Evolutionary conservation across 2,329 filamentous ascomycete species (phyloP), one percentile per base, ranked within the genome.

Genomic region (Paracoccidioides brasiliensis): DNA sequence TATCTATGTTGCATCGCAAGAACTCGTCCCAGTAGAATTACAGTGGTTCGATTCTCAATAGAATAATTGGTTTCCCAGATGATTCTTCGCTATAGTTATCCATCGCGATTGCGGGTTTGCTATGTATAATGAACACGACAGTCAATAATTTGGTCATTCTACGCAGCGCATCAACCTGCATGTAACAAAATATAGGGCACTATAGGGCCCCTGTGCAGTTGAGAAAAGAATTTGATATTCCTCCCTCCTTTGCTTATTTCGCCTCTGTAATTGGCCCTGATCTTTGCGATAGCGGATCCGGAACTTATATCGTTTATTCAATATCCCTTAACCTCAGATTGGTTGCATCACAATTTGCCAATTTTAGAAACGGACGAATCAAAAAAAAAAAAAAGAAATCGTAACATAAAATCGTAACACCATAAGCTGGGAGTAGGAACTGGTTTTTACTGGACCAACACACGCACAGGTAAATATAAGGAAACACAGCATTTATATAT

Each of bases 401-500:
- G 22, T 22, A 22, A 15, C 41, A 53, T 42, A 78, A 72, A 3
- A 71, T 76, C 0, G 77, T 12, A 77, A 61, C 0, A 72, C 62
- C 14, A 76, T 55, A 5, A 77, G 62, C 1, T 66, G 64, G 0
- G 67, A 64, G 59, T 73, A 76, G 33, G 67, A 68, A 14, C 64
- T 67, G 1, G 66, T 64, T 37, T 66, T 53, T 2, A 72, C 73
- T 0, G 76, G 63, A 1, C 71, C 74, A 38, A 75, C 67, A 54
- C 67, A 71, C 4, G 73, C 70, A 8, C 60, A 66, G 1, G 74
- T 48, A 52, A 68, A 74, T 0, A 76, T 64, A 10, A 70, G n/a
- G 35, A 76, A 71, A 0, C 69, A 72, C 55, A 61, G 61, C 22
- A 66, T 58, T 56, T 73, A 76, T 73, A 76, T 10, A 67, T 68